Percentiles rank a stretch among this genome's conserved stretches.
phyloP scores from a whole-genome alignment of 2,329 filamentous ascomycete species.

The Hymenoscyphus fructigenus region DNA sequence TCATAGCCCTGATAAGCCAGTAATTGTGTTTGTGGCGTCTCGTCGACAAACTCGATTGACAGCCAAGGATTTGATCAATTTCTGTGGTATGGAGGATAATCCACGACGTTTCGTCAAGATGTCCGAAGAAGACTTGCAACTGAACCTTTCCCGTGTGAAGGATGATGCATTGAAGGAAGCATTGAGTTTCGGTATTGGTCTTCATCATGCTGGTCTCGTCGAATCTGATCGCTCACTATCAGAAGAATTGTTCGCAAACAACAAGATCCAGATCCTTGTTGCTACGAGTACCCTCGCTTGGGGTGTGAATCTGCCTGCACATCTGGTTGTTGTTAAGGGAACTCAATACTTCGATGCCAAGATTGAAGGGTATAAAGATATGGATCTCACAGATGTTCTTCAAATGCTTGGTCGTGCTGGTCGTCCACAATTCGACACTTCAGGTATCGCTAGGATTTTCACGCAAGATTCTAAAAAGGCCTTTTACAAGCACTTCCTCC shows the following conservation, averaged over 20 bases:
- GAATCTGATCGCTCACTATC: slow-evolving; percentile 89
- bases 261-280: slow-evolving; percentile 96
- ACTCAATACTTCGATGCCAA: slow-evolving; percentile 99
- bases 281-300: slow-evolving; percentile 95
- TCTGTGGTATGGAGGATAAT: slow-evolving; percentile 98
- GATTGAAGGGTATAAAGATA: slow-evolving; percentile 95
- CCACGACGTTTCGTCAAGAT: slow-evolving; percentile 89
- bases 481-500: slow-evolving; percentile 98
- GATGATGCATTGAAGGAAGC: slow-evolving; percentile 91
- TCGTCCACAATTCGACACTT: slow-evolving; percentile 93
- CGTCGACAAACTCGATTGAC: slow-evolving; percentile 92
- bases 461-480: slow-evolving; percentile 97
- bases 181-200: slow-evolving; percentile 93
- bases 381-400: slow-evolving; percentile 96
- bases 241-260: slow-evolving; percentile 93
- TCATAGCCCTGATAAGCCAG: slow-evolving; percentile 93
- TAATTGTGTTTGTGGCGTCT: slow-evolving; percentile 97
- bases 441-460: slow-evolving; percentile 94
- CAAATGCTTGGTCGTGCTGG: slow-evolving; percentile 97
- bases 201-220: slow-evolving; percentile 95
- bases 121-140: slow-evolving; percentile 88
- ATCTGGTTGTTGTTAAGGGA: slow-evolving; percentile 95
- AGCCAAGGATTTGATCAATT: slow-evolving; percentile 94
- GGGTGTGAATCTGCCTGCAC: slow-evolving; percentile 96
- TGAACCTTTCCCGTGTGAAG: slow-evolving; percentile 87